A percentile compares a stretch with the other conserved stretches of the same genome.
phyloP scores from a whole-genome alignment of 352 stramenopile species.

The Pythium grandisporangium region DNA sequence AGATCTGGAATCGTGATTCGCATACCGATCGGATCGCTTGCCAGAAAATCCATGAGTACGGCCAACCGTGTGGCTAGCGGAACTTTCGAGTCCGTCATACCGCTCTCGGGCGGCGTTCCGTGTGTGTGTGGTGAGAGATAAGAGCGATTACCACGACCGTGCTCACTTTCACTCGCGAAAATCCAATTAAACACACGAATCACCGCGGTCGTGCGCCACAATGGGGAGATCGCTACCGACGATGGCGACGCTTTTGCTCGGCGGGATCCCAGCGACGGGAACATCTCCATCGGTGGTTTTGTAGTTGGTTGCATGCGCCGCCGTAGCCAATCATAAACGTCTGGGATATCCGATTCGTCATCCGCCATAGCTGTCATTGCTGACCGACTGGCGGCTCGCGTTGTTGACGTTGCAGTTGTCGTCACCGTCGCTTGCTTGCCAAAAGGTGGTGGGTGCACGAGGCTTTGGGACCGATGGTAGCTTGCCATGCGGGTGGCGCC shows the following conservation, averaged over 20 bases:
- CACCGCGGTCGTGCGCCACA: constrained; percentile 11
- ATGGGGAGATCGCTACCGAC: background rate
- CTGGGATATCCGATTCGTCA: constrained; percentile 17
- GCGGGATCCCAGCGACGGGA: no score
- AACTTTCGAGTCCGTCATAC: background rate
- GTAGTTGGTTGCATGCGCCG: constrained; percentile 12
- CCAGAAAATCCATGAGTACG: constrained; percentile 42
- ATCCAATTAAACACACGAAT: constrained; percentile 9
- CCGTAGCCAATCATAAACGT: constrained; percentile 46
- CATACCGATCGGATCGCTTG: constrained; percentile 22
- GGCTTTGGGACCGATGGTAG: no score
- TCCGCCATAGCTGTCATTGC: no score
- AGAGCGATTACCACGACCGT: no score
- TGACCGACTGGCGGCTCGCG: background rate
- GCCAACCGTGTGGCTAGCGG: constrained; percentile 10
- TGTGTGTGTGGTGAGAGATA: no score
- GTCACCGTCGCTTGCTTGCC: constrained; percentile 1
- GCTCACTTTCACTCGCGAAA: constrained; percentile 7
- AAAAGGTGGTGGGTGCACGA: no score
- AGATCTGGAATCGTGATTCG: constrained; percentile 41
- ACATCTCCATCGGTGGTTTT: no score
- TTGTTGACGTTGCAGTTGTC: background rate
- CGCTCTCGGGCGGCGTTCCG: no score
- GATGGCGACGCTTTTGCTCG: constrained; percentile 1
- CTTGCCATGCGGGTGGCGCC: no score